A percentile compares a stretch with the other conserved stretches of the same genome.
These are phyloP conservation scores for Eucalyptus decipiens DNA, from an alignment of 345 rosid genomes.

Conservation along the genomic window DNA sequence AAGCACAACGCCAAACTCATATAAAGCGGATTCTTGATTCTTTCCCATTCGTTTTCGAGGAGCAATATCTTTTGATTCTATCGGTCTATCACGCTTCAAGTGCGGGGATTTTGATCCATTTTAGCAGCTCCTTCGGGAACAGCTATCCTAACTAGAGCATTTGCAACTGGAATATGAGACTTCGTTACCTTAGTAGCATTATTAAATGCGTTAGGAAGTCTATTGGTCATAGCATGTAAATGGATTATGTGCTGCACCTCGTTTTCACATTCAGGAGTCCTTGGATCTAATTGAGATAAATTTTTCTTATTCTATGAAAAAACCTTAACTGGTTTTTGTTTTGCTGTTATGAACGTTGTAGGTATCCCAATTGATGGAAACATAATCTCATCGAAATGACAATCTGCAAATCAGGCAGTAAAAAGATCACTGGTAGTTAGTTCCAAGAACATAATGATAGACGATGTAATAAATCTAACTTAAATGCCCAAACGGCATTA, in stretches of 20 bases:
- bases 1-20: background rate
- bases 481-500: background rate
- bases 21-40: accelerated
- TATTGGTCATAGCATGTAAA: background rate
- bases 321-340: background rate
- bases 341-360: background rate
- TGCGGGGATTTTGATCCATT: background rate
- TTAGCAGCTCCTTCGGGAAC: too few relatives aligned
- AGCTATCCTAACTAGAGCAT: too few relatives aligned
- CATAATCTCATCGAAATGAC: background rate
- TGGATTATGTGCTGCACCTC: background rate
- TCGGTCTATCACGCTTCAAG: background rate
- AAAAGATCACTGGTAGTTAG: background rate
- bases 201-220: background rate
- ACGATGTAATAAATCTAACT: background rate
- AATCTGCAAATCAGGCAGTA: background rate
- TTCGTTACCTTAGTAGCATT: background rate
- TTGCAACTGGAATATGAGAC: too few relatives aligned
- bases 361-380: background rate
- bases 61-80: background rate
- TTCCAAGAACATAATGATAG: background rate
- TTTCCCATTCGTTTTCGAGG: background rate
- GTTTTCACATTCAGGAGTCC: background rate
- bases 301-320: background rate
- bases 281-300: background rate